Evolutionary conservation across 1,284 basidiomycete species (phyloP).

Genomic region (Fomitiporia mediterranea): DNA sequence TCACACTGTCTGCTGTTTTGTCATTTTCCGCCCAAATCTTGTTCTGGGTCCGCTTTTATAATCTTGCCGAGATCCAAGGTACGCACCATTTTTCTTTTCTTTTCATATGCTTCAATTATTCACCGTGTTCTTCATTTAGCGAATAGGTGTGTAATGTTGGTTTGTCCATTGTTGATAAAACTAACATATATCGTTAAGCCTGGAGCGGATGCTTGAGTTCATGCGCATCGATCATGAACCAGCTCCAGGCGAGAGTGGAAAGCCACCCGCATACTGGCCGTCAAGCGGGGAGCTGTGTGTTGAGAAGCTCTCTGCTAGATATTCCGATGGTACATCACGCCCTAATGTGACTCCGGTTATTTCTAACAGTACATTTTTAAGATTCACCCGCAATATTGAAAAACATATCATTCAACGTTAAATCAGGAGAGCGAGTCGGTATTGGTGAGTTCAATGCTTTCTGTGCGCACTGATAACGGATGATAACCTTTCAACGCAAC

Average conservation of each 20-base stretch:
- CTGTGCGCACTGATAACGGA: background rate
- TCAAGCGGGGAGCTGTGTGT: constrained; percentile 37
- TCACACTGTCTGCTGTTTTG: constrained; percentile 20
- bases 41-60: constrained; percentile 21
- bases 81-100: background rate
- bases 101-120: background rate
- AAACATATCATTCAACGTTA: constrained; percentile 35
- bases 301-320: constrained; percentile 28
- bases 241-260: constrained; percentile 20
- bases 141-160: constrained; percentile 12
- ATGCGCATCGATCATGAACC: constrained; percentile 40
- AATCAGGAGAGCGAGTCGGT: constrained; percentile 39
- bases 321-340: constrained; percentile 20
- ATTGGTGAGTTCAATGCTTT: constrained; percentile 28
- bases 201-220: constrained; percentile 42
- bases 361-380: constrained; percentile 22
- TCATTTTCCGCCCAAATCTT: constrained; percentile 14
- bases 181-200: constrained; percentile 20
- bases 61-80: constrained; percentile 21
- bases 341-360: no score
- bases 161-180: background rate
- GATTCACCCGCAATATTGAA: constrained; percentile 35
- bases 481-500: constrained; percentile 28
- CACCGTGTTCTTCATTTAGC: background rate
- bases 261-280: constrained; percentile 39